Evolutionary conservation across 257 asterid genomes (phyloP), one percentile per base, ranked within the genome.

Genomic region (Solanum verrucosum): DNA sequence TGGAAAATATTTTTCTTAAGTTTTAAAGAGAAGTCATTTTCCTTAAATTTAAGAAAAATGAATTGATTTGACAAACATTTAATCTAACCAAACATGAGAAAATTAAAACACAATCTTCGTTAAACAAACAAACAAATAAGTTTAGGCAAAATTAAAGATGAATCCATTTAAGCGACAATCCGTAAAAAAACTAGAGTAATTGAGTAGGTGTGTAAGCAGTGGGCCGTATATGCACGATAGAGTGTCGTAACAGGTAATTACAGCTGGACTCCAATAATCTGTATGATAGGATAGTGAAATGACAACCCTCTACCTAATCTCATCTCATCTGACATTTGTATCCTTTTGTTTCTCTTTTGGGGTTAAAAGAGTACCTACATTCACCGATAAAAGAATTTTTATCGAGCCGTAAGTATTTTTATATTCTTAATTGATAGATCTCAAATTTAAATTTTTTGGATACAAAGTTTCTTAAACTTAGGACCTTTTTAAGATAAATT

Each of bases 261-360:
- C 87, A 85, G 87, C 87, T 85, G 87, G 63, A 38, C 6, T 65
- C 60, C 52, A 63, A n/a, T 18, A 37, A 34, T 25, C 21, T 38
- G 35, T 67, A 14, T 25, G 87, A 84, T 65, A 6, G n/a, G 60
- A 84, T n/a, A 37, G 79, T 18, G 87, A 84, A 65, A 25, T 67
- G 74, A 46, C 85, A 44, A 44, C 15, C 10, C 23, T 27, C 27
- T 79, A 44, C 85, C 65, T 23, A 18, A 78, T 37, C n/a, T 29
- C 60, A 40, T 77, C 63, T 1, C 8, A 40, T 25, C 65, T 79
- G 67, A 79, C 38, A 44, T 31, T 78, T 40, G 35, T 40, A 13
- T 23, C 23, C 1, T 46, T 38, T 25, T 44, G 84, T 79, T 44
- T 25, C 67, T 27, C 79, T 38, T 65, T 84, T 25, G 21, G 60